phyloP scores from a whole-genome alignment of 257 asterid species.

The Nicotiana knightiana region DNA sequence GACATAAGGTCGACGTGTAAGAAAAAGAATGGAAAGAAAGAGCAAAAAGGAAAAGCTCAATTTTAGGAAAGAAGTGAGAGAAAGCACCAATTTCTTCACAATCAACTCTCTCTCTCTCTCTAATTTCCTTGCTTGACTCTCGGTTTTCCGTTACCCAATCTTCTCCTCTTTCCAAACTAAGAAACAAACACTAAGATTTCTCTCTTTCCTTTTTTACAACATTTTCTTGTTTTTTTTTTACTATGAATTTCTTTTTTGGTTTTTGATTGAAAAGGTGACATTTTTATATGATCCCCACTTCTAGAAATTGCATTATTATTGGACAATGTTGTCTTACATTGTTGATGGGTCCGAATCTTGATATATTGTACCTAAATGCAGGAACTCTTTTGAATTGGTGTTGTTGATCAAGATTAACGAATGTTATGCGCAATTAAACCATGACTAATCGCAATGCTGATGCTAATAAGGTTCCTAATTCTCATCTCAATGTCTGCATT shows the following conservation, averaged over 20 bases:
- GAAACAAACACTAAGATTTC: not conserved
- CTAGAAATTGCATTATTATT: not conserved
- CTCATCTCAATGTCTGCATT: not conserved
- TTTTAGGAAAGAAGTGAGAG: not conserved
- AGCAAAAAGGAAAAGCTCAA: not conserved
- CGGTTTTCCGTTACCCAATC: conserved; percentile 36
- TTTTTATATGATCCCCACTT: conserved; percentile 24
- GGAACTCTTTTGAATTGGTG: conserved; percentile 8
- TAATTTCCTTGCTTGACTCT: conserved; percentile 34
- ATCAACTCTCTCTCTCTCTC: conserved; percentile 2
- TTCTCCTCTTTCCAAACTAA: not conserved
- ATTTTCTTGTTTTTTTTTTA: not conserved
- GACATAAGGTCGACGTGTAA: conserved; percentile 15
- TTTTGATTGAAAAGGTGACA: conserved; percentile 13
- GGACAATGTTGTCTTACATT: not conserved
- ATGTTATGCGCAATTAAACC: conserved; percentile 20
- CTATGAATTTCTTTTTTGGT: not conserved
- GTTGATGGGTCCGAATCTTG: not conserved
- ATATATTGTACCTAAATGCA: conserved; percentile 22
- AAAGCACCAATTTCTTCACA: not conserved
- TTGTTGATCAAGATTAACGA: conserved; percentile 20
- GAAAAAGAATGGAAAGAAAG: not conserved
- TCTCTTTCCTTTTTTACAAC: conserved; percentile 1
- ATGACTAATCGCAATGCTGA: conserved; percentile 55
- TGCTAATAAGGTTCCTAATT: conserved; percentile 36